Conservation (phyloP, 257 asterid genomes). For the Nicotiana paniculata region DNA sequence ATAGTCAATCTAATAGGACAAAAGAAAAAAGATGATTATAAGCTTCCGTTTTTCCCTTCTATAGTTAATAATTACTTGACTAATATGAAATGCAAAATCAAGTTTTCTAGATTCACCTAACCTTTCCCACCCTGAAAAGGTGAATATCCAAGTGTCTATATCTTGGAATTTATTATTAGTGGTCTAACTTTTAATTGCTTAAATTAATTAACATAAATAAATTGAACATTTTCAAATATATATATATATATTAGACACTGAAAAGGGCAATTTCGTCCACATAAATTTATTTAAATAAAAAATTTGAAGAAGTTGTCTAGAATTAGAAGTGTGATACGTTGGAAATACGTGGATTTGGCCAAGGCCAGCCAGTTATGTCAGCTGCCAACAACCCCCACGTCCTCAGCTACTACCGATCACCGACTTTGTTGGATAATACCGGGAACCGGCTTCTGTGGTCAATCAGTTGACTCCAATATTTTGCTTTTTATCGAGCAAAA, state of each 20-base stretch:
- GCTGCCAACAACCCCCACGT: neutral
- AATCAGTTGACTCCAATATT: neutral
- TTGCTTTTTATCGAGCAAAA: neutral
- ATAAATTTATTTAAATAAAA: neutral
- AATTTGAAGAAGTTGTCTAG: neutral
- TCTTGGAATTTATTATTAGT: neutral
- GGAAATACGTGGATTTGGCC: constrained; percentile 8
- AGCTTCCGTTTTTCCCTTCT: neutral
- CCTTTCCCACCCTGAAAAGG: constrained; percentile 1
- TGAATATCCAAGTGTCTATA: neutral
- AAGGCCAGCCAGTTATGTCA: neutral
- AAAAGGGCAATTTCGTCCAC: neutral
- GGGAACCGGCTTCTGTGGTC: neutral
- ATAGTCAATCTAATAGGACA: neutral
- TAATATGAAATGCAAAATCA: neutral
- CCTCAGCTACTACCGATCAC: too few relatives aligned
- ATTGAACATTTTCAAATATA: neutral
- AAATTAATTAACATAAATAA: neutral
- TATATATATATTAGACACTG: neutral
- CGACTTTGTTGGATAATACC: neutral
- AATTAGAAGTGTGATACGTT: neutral
- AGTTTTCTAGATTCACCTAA: neutral
- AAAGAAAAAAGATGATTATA: neutral
- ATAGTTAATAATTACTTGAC: neutral
- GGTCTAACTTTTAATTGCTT: neutral